Conservation (phyloP, 768 basidiomycete genomes). For the Pleurotus eryngii region DNA sequence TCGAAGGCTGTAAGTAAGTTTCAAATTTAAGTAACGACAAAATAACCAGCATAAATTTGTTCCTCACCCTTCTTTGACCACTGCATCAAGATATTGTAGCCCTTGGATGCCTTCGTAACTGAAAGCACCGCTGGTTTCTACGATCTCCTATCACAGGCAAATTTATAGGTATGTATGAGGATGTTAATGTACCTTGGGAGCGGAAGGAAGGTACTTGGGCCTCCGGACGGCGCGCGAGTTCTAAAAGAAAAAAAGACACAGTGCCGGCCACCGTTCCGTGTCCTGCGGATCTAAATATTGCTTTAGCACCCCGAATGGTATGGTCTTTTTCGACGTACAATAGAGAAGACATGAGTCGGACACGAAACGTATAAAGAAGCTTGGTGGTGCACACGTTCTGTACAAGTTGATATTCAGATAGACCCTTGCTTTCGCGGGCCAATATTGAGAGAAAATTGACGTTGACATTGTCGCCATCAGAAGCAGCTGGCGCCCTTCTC, state of each 20-base stretch:
- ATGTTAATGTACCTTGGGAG: background rate
- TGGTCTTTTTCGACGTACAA: conserved; percentile 15
- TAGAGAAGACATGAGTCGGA: conserved; percentile 24
- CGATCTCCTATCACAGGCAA: conserved; percentile 36
- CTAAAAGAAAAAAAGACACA: conserved; percentile 32
- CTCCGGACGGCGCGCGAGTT: conserved; percentile 33
- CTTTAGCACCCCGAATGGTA: background rate
- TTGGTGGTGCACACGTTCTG: conserved; percentile 18
- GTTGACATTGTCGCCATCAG: background rate
- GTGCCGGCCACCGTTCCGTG: conserved; percentile 39
- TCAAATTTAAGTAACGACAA: too few species aligned
- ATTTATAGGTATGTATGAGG: conserved; percentile 13
- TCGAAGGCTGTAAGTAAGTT: conserved; percentile 26
- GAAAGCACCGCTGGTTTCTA: conserved; percentile 21
- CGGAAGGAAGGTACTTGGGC: conserved; percentile 19
- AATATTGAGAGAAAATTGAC: conserved; percentile 24
- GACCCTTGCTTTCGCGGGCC: conserved; percentile 11
- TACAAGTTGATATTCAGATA: conserved; percentile 19
- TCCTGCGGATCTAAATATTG: conserved; percentile 29
- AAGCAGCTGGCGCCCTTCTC: conserved; percentile 10
- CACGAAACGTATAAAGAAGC: background rate
- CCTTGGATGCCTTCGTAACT: conserved; percentile 34
- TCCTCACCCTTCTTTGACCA: conserved; percentile 35
- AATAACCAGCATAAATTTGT: too few species aligned
- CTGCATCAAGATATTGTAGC: conserved; percentile 38